Percentiles rank a stretch among this genome's conserved stretches.
Evolutionary conservation across 352 stramenopile species (phyloP).

Genomic region (Globisporangium uncinulatum): DNA sequence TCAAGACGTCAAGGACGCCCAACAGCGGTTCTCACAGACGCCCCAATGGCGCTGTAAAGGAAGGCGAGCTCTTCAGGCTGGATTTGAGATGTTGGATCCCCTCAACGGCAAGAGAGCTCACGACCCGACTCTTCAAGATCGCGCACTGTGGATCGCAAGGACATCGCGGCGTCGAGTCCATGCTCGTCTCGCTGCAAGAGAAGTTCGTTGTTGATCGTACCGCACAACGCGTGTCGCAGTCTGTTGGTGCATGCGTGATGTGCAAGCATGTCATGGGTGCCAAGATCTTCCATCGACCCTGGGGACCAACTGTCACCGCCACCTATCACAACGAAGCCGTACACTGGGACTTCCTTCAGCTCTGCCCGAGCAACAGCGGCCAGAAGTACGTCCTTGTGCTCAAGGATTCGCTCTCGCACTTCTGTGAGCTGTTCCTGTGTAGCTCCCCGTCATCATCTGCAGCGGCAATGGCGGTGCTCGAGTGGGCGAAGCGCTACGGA

Average conservation of each 20-base stretch:
- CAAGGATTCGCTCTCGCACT: too few species aligned
- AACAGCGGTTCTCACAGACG: not conserved
- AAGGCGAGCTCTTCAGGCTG: not conserved
- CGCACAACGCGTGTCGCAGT: slow-evolving; percentile 7
- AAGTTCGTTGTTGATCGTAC: not conserved
- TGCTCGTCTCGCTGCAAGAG: slow-evolving; percentile 2
- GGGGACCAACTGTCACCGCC: not conserved
- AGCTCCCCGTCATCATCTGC: too few species aligned
- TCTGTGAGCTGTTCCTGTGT: too few species aligned
- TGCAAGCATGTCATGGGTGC: slow-evolving; percentile 14
- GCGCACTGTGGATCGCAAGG: slow-evolving; percentile 13
- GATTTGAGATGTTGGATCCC: not conserved
- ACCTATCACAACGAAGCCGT: not conserved
- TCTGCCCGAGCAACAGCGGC: too few species aligned
- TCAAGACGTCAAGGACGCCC: not conserved
- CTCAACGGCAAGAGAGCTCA: not conserved
- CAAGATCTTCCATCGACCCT: not conserved
- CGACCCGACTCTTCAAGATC: slow-evolving; percentile 15
- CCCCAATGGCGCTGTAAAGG: not conserved
- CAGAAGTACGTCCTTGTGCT: too few species aligned
- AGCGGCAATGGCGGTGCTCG: too few species aligned
- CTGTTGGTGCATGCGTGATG: slow-evolving; percentile 13
- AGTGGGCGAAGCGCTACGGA: too few species aligned
- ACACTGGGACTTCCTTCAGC: slow-evolving; percentile 1
- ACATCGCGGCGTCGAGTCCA: slow-evolving; percentile 15